Conservation (phyloP, 1,284 basidiomycete species). For the Ustilago esculenta region DNA sequence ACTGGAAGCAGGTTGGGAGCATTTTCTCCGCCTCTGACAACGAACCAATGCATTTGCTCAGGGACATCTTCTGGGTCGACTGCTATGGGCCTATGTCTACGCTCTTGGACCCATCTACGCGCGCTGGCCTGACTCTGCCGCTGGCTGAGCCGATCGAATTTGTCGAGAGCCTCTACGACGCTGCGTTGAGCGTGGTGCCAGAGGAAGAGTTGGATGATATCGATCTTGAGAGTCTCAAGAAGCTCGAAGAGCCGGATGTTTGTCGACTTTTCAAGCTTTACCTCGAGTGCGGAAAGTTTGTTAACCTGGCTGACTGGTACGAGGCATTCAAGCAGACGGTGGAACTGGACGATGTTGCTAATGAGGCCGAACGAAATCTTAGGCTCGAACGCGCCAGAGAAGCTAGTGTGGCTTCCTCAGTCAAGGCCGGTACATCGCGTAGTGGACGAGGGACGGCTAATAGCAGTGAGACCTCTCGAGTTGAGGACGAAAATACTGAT, state of each 20-base stretch:
- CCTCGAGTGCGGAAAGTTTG: conserved; percentile 57
- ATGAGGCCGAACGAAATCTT: conserved; percentile 6
- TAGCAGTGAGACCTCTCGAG: background rate
- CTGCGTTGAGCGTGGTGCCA: conserved; percentile 33
- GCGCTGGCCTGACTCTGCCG: conserved; percentile 26
- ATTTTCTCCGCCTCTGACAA: conserved; percentile 1
- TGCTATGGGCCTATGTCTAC: conserved; percentile 30
- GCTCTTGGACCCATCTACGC: conserved; percentile 30
- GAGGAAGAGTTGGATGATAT: conserved; percentile 21
- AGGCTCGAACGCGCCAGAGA: background rate
- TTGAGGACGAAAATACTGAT: background rate
- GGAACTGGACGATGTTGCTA: conserved; percentile 14
- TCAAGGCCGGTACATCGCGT: too few species aligned
- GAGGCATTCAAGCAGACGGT: conserved; percentile 57
- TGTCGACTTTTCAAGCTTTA: conserved; percentile 56
- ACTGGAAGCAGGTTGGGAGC: conserved; percentile 22
- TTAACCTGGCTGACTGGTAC: conserved; percentile 64
- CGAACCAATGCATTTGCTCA: conserved; percentile 16
- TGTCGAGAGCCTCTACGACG: conserved; percentile 38
- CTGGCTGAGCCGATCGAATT: conserved; percentile 29
- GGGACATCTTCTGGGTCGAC: conserved; percentile 39
- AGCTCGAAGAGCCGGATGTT: conserved; percentile 47
- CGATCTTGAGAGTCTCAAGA: conserved; percentile 8
- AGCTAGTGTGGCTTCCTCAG: background rate
- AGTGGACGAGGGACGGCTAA: background rate